Evolutionary conservation across 495 filamentous ascomycete species (phyloP).

Genomic region (Durotheca rogersii): DNA sequence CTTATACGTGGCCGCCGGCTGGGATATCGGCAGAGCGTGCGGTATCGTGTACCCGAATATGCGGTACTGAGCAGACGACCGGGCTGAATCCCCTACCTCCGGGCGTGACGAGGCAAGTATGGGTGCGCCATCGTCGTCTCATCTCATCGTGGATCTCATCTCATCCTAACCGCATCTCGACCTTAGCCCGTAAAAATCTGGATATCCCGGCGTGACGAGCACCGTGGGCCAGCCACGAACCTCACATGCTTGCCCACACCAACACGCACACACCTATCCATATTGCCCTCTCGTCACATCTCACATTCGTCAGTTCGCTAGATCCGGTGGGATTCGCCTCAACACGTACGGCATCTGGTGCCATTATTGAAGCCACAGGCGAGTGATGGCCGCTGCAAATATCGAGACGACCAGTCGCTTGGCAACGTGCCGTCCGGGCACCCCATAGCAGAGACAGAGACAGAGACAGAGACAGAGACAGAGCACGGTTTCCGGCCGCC

Average conservation of each 20-base stretch:
- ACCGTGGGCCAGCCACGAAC: not conserved
- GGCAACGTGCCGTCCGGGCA: constrained; percentile 13
- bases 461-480: not conserved
- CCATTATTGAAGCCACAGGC: constrained; percentile 15
- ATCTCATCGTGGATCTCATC: not conserved
- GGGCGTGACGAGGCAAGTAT: too few relatives aligned
- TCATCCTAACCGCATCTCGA: not conserved
- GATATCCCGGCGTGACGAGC: too few relatives aligned
- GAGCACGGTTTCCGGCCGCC: not conserved
- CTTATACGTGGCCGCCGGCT: not conserved
- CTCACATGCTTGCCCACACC: too few relatives aligned
- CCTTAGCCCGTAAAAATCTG: too few relatives aligned
- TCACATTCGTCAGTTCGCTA: constrained; percentile 9
- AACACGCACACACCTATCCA: too few relatives aligned
- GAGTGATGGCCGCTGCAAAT: constrained; percentile 21
- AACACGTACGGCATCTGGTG: constrained; percentile 3
- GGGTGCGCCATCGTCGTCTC: too few relatives aligned
- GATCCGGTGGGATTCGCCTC: constrained; percentile 1
- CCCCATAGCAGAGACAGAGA: not conserved
- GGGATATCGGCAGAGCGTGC: constrained; percentile 24
- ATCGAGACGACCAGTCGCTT: constrained; percentile 28
- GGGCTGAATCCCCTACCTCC: too few relatives aligned
- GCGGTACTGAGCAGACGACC: too few relatives aligned
- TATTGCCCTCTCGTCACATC: constrained; percentile 11
- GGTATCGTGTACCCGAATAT: constrained; percentile 26